Percentiles rank a stretch among this genome's conserved stretches.
phyloP scores from a whole-genome alignment of 2,329 filamentous ascomycete genomes.

The Pseudogymnoascus sp. region DNA sequence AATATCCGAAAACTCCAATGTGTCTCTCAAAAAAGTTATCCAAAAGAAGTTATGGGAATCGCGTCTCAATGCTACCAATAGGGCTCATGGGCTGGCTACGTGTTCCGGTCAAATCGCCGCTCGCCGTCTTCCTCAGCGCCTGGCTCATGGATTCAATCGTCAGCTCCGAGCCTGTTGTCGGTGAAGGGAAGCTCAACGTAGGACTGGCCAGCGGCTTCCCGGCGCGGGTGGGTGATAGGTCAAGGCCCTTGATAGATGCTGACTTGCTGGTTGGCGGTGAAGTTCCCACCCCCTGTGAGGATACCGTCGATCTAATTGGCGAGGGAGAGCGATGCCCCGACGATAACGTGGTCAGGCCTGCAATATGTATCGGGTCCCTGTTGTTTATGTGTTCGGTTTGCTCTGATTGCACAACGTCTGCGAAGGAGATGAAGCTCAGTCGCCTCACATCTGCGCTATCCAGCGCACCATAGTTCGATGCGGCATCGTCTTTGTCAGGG shows the following conservation, averaged over 20 bases:
- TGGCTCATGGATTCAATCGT: conserved; percentile 93
- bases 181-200: conserved; percentile 44
- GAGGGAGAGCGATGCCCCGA: conserved; percentile 64
- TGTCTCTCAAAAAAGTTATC: neutral
- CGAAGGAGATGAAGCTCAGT: conserved; percentile 92
- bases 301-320: conserved; percentile 70
- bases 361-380: conserved; percentile 62
- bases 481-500: conserved; percentile 50
- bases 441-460: conserved; percentile 73
- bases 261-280: conserved; percentile 72
- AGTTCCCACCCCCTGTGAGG: conserved; percentile 57
- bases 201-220: conserved; percentile 55
- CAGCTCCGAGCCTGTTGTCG: conserved; percentile 55
- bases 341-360: conserved; percentile 55
- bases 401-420: conserved; percentile 84
- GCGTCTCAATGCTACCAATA: conserved; percentile 31
- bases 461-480: conserved; percentile 68
- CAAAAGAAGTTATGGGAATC: neutral
- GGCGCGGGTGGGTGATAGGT: conserved; percentile 54
- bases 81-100: conserved; percentile 53
- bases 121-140: conserved; percentile 75
- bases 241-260: conserved; percentile 65
- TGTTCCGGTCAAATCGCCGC: conserved; percentile 60
- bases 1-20: neutral
- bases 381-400: conserved; percentile 56